Evolutionary conservation across 1,284 basidiomycete genomes (phyloP).

Genomic region (Stereum hirsutum): DNA sequence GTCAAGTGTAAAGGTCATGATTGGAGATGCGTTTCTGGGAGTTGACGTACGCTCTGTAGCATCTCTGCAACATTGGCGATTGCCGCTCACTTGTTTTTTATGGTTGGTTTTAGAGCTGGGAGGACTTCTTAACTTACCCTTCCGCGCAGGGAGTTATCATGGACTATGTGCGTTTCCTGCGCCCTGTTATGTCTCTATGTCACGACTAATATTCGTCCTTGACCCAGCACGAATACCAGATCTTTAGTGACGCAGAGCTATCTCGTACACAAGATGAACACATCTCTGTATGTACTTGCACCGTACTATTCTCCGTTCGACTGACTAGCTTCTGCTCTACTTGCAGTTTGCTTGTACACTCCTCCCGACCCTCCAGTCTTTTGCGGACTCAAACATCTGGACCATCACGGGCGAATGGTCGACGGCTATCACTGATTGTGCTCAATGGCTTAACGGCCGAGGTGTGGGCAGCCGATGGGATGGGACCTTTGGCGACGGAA

Average conservation of each 20-base stretch:
- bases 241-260: constrained; percentile 59
- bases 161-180: constrained; percentile 38
- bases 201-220: neutral
- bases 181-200: constrained; percentile 9
- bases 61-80: neutral
- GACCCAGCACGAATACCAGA: constrained; percentile 67
- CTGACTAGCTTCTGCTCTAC: neutral
- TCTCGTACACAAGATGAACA: constrained; percentile 46
- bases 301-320: neutral
- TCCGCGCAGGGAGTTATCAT: constrained; percentile 46
- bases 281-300: constrained; percentile 30
- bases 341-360: constrained; percentile 13
- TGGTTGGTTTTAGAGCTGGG: constrained; percentile 38
- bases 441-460: constrained; percentile 66
- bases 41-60: constrained; percentile 31
- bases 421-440: constrained; percentile 74
- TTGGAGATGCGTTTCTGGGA: constrained; percentile 67
- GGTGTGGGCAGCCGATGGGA: constrained; percentile 70
- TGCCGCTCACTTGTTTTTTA: neutral
- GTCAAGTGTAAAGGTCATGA: constrained; percentile 46
- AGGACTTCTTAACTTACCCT: constrained; percentile 47
- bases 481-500: constrained; percentile 32
- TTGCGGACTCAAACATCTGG: constrained; percentile 43
- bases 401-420: constrained; percentile 74
- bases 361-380: constrained; percentile 20